Evolutionary conservation across 108 stramenopile genomes (phyloP), one percentile per base, ranked within the genome.

Genomic region (Nitzschia sp.): DNA sequence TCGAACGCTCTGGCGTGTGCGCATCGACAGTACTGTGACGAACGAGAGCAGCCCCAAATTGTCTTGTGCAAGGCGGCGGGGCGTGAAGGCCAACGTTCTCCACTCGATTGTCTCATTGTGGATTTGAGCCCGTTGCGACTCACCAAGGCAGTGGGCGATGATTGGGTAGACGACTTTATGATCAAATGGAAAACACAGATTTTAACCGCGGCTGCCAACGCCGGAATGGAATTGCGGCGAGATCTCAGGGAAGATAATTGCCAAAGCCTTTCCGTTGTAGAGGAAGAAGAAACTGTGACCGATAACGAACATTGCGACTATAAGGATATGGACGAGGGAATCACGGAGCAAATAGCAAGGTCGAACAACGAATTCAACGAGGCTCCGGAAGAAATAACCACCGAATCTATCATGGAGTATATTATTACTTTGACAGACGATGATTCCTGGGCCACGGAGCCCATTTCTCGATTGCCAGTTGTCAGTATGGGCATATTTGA

Each of bases 11-110:
- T 87, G 45, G 78, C 58, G 11, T 81, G 76, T 57, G 68, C 74
- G 3, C 78, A 71, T 65, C 64, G 85, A 36, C 80, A 87, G 57
- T 75, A 78, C 41, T 84, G 85, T 66, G 81, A 82, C 55, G 83
- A 63, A 41, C 38, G 48, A 16, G 50, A 45, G 15, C 57, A 53
- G 27, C 76, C 76, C 22, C 69, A 77, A 45, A 77, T 77, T 58
- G 46, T 77, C 2, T 68, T 56, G 27, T 77, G 69, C 76, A 77
- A 71, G 63, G 76, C 76, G 8, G 30, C 21, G 6, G 48, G 48
- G 21, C 16, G 4, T 16, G 75, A 68, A n/a, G 61, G 75, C 25
- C 32, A 63, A 16, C 36, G 38, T 13, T 23, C 22, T 9, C 57
- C 55, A 0, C 33, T 71, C 9, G 76, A 77, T 55, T 48, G 64